Base-by-base conservation (phyloP, 345 rosid genomes). In the Dovyalis caffra region DNA sequence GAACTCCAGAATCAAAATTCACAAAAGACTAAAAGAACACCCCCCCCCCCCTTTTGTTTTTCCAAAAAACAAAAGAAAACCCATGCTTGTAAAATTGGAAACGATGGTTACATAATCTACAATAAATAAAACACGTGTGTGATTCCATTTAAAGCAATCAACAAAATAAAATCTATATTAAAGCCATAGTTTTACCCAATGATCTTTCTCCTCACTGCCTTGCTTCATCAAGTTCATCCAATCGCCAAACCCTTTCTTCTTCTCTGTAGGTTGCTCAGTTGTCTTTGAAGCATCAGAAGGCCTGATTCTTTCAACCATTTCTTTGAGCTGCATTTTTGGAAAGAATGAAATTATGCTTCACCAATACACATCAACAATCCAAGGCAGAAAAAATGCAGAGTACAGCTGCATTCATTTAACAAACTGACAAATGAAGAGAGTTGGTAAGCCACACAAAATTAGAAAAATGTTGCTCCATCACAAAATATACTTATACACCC, bases 221-320 rank as follows among this genome's bases (percentile, higher is more conserved):
- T 95, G 99, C 89, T 93, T 96, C 40, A 93, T 92, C 47, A 84
- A 25, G 87, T 89, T 92, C 90, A 96, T 84, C 99, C 97, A 96
- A 75, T 96, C 95, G 77, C 81, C 80, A 71, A 93, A 69, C 21
- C 94, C 97, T 79, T 87, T 93, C 79, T 89, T 96, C 85, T 80
- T 93, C 77, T 93, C 99, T 14, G 85, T 67, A 80, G 87, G 40
- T 80, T 81, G 95, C 64, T 96, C 98, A 77, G 81, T 76, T 40
- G 83, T 71, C 81, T 84, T 92, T 18, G 70, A 74, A 47, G 86
- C 57, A 71, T 85, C 90, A 78, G 90, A 76, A 74, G 97, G 87
- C 84, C 83, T 87, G 74, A 73, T 86, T 72, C 91, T 85, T 79
- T 89, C 95, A 79, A 92, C 97, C 89, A 96, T 93, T 86, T 96